Evolutionary conservation across 352 stramenopile species (phyloP), one percentile per base, ranked within the genome.

Genomic region (Elongisporangium prolatum): DNA sequence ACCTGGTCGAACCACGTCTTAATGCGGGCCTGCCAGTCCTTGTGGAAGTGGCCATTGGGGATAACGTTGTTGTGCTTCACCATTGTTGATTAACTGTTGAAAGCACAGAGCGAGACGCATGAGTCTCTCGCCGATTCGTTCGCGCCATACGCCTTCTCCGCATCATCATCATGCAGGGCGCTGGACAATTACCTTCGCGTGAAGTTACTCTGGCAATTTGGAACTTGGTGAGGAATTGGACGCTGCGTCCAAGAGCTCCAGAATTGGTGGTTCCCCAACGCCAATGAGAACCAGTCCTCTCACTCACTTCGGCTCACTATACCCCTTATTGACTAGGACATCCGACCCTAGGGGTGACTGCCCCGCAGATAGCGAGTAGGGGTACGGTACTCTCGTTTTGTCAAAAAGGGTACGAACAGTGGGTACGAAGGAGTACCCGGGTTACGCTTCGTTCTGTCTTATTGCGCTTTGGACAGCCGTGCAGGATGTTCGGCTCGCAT

Each of bases 41-140:
- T 99, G 85, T 99, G 92, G 92, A 99, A 99, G 83, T 99, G 97
- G 68, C 96, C 95, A 84, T 99, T 99, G 59, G 97, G 97, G 82
- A 99, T 95, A 74, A 99, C 91, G 84, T 99, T 99, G 86, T 99
- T 99, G 86, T 99, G 97, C 91, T 99, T 99, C 67, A 99, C 95
- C 97, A 94, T 93, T 69, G 91, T 94, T 86, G 66, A 75, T 77
- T 74, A 88, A 80, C 69, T 82, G 54, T 59, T n/a, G 34, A 44
- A 67, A 18, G 16, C 17, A 48, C 9, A 57, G 2, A 64, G 50
- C 48, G 54, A 16, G 14, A 48, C 50, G 40, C 18, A 48, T 56
- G 18, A 57, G 55, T 53, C n/a, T 24, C 16, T 40, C 48, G 56
- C 40, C 48, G 20, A 13, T 21, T 50, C 28, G n/a, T 59, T 34